phyloP scores from a whole-genome alignment of 1,139 yeast species.

The Geotrichum australiense region DNA sequence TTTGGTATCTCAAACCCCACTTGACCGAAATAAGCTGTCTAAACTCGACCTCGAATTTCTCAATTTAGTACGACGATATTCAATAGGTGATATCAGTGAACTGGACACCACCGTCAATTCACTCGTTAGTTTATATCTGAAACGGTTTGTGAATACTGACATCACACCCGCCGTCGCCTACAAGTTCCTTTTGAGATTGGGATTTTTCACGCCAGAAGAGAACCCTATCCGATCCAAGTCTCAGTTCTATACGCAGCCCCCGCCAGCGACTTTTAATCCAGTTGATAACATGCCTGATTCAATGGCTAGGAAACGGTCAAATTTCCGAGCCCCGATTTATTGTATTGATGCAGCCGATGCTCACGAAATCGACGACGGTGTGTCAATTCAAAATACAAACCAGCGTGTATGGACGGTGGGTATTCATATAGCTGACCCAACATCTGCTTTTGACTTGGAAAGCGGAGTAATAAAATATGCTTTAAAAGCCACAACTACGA shows the following conservation, averaged over 20 bases:
- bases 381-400: slow-evolving; percentile 46
- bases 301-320: slow-evolving; percentile 30
- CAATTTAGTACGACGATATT: slow-evolving; percentile 22
- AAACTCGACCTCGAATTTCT: slow-evolving; percentile 15
- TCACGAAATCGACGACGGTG: slow-evolving; percentile 91
- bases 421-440: slow-evolving; percentile 85
- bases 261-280: slow-evolving; percentile 17
- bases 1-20: slow-evolving; percentile 1
- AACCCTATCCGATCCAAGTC: slow-evolving; percentile 19
- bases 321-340: slow-evolving; percentile 51
- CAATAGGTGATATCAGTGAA: slow-evolving; percentile 23
- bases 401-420: slow-evolving; percentile 42
- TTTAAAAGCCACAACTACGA: slow-evolving; percentile 54
- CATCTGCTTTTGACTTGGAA: slow-evolving; percentile 47
- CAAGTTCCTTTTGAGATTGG: slow-evolving; percentile 19
- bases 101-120: slow-evolving; percentile 23
- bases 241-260: slow-evolving; percentile 19
- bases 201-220: slow-evolving; percentile 16
- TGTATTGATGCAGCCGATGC: slow-evolving; percentile 82
- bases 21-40: background rate
- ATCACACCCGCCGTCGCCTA: slow-evolving; percentile 17
- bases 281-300: slow-evolving; percentile 14
- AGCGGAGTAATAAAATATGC: slow-evolving; percentile 55
- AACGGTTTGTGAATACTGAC: slow-evolving; percentile 9
- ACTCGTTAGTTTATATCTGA: slow-evolving; percentile 21